Conservation (phyloP, 2,329 filamentous ascomycete species). For the Colletotrichum plurivorum region DNA sequence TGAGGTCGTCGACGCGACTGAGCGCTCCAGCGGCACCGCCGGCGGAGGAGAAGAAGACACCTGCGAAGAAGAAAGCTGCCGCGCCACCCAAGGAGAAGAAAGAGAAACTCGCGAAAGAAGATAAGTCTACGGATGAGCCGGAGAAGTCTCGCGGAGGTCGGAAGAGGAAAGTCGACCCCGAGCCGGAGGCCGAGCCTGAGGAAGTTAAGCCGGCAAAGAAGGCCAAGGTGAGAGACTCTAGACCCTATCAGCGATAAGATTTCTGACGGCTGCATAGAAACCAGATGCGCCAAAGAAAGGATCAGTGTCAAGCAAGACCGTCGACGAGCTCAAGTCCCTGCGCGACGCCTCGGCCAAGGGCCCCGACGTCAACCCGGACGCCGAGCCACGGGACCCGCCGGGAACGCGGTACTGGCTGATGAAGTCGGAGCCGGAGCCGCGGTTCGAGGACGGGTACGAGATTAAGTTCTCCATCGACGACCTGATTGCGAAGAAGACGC, state of each 20-base stretch:
- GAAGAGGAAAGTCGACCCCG: constrained; percentile 23
- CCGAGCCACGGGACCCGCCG: constrained; percentile 48
- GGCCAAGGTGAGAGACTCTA: constrained; percentile 20
- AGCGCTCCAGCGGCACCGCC: neutral
- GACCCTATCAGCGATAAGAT: too few species aligned
- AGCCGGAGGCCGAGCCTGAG: neutral
- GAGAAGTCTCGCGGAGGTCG: neutral
- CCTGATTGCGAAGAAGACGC: constrained; percentile 77
- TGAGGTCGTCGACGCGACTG: constrained; percentile 36
- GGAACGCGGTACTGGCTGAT: constrained; percentile 79
- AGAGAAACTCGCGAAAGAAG: neutral
- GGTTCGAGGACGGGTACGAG: constrained; percentile 88
- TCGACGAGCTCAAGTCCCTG: constrained; percentile 35
- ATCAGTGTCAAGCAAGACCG: constrained; percentile 17
- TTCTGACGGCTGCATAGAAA: neutral
- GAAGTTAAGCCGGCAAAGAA: constrained; percentile 24
- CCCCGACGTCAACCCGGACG: constrained; percentile 55
- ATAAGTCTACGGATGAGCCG: neutral
- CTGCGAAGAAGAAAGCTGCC: neutral
- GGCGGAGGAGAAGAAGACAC: neutral
- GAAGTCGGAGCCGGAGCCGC: constrained; percentile 90
- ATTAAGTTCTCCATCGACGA: constrained; percentile 97
- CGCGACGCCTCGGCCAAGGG: constrained; percentile 40
- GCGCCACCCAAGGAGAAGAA: neutral
- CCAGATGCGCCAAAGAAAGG: constrained; percentile 24